Evolutionary conservation across 768 basidiomycete species (phyloP).

Genomic region (Mycena kentingensis): DNA sequence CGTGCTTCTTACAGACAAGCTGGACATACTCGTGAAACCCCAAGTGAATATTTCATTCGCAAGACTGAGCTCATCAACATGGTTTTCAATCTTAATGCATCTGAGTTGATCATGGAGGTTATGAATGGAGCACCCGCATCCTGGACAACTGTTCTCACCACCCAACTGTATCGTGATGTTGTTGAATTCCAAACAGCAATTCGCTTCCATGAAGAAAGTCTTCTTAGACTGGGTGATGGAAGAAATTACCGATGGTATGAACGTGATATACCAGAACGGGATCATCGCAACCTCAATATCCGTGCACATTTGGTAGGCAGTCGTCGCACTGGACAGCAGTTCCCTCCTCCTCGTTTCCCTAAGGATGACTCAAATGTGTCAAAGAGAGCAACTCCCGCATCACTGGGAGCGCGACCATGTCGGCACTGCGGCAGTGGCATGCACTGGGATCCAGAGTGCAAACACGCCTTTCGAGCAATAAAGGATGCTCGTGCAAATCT

Average conservation of each 20-base stretch:
- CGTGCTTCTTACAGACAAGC: constrained; percentile 30
- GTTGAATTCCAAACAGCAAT: constrained; percentile 25
- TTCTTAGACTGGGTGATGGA: constrained; percentile 10
- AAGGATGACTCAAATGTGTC: constrained; percentile 27
- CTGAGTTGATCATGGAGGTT: constrained; percentile 35
- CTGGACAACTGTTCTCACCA: constrained; percentile 29
- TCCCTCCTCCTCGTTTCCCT: constrained; percentile 20
- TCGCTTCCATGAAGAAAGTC: constrained; percentile 23
- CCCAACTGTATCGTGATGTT: constrained; percentile 20
- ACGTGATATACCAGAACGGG: too few relatives aligned
- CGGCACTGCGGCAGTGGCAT: constrained; percentile 34
- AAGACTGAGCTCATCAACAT: constrained; percentile 26
- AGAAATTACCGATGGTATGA: neutral
- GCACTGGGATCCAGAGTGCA: constrained; percentile 37
- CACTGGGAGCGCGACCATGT: constrained; percentile 31
- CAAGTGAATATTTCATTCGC: constrained; percentile 36
- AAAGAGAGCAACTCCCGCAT: constrained; percentile 16
- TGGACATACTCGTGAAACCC: constrained; percentile 27
- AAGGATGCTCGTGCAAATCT: neutral
- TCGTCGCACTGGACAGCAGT: neutral
- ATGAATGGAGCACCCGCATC: constrained; percentile 33
- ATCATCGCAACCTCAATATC: constrained; percentile 2
- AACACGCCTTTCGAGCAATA: constrained; percentile 17
- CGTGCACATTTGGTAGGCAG: neutral
- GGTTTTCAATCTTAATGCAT: constrained; percentile 13